Conservation (phyloP, 371 early-diverging fungal genomes). For the Mortierella sp. region DNA sequence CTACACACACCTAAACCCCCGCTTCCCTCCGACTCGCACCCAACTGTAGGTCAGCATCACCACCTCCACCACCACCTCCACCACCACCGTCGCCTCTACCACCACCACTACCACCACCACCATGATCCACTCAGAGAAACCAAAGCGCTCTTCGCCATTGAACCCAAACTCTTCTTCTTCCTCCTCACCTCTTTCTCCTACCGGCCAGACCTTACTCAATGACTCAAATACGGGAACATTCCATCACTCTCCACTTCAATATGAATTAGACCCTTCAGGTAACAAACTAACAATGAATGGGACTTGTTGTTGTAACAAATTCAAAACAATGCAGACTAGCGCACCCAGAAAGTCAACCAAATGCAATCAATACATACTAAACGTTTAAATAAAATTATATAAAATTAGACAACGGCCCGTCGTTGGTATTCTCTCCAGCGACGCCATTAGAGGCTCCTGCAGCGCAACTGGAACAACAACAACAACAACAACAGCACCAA, state of each 20-base stretch:
- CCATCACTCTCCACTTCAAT: conserved; percentile 27
- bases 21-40: neutral
- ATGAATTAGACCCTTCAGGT: conserved; percentile 27
- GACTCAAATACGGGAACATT: conserved; percentile 4
- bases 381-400: neutral
- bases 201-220: neutral
- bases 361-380: neutral
- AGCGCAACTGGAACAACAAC: conserved; percentile 10
- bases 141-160: conserved; percentile 51
- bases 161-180: conserved; percentile 49
- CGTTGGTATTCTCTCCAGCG: conserved; percentile 39
- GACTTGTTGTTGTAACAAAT: neutral
- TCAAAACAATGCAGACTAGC: neutral
- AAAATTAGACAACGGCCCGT: conserved; percentile 23
- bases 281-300: neutral
- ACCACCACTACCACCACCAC: too few relatives aligned
- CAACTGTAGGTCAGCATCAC: neutral
- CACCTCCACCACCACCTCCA: too few relatives aligned
- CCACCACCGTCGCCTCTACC: neutral
- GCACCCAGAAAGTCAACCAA: neutral
- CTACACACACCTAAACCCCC: neutral
- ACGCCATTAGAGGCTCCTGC: conserved; percentile 36
- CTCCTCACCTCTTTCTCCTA: conserved; percentile 3
- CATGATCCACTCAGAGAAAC: conserved; percentile 41
- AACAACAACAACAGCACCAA: conserved; percentile 8